Percentiles rank a stretch among this genome's conserved stretches.
These are phyloP conservation scores for Penicillium ucsense DNA, from an alignment of 495 filamentous ascomycete genomes.

Conservation along the genomic window DNA sequence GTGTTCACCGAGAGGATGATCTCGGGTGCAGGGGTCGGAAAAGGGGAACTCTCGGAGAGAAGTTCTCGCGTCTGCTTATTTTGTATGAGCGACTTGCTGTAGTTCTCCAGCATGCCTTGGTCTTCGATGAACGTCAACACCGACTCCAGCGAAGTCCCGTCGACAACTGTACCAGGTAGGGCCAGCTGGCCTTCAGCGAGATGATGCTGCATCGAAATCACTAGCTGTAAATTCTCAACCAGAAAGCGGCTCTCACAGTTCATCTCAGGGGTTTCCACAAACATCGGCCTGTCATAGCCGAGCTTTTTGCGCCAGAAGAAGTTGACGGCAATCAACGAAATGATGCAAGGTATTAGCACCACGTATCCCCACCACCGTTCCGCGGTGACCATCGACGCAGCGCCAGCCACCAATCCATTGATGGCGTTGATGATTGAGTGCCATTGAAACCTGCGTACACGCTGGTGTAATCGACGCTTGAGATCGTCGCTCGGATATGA, in stretches of 20 bases:
- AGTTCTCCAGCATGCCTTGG: conserved; percentile 30
- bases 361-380: conserved; percentile 42
- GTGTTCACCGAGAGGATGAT: conserved; percentile 11
- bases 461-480: conserved; percentile 17
- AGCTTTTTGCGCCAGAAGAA: conserved; percentile 35
- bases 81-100: conserved; percentile 22
- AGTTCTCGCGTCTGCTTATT: conserved; percentile 12
- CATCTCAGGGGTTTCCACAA: conserved; percentile 5
- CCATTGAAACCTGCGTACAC: conserved; percentile 28
- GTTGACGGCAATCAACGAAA: conserved; percentile 31
- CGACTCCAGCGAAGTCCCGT: conserved; percentile 17
- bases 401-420: conserved; percentile 39
- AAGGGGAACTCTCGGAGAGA: conserved; percentile 2
- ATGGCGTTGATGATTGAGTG: conserved; percentile 32
- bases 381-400: conserved; percentile 39
- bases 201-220: conserved; percentile 14
- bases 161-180: conserved; percentile 6
- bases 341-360: conserved; percentile 38
- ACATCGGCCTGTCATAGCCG: conserved; percentile 35
- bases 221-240: conserved; percentile 23
- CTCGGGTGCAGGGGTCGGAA: conserved; percentile 4
- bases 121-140: conserved; percentile 25
- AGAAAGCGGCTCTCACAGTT: conserved; percentile 12
- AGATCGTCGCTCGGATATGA: conserved; percentile 14
- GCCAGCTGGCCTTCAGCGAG: conserved; percentile 7